A percentile compares a stretch with the other conserved stretches of the same genome.
Conservation (phyloP, 129 eudicot species). For the Gnaphalium uliginosum region DNA sequence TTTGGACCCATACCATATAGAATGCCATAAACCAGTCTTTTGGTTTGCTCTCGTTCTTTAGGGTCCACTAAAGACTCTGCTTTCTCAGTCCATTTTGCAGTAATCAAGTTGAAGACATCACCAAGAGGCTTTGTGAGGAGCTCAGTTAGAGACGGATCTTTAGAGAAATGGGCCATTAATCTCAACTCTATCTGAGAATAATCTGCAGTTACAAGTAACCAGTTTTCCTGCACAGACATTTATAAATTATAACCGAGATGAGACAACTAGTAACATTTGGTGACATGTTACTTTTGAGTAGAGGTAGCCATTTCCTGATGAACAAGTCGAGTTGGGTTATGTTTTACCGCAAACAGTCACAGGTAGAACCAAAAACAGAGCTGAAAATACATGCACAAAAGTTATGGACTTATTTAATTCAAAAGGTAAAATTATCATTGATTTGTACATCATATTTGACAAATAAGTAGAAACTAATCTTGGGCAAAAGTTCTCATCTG, state of each 20-base stretch:
- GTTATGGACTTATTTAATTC: neutral
- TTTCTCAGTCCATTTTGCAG: constrained; percentile 85
- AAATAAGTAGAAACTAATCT: neutral
- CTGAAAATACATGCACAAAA: neutral
- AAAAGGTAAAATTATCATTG: neutral
- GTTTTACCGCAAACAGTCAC: neutral
- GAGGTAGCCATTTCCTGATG: neutral
- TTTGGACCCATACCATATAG: constrained; percentile 93
- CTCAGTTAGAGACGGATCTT: constrained; percentile 69
- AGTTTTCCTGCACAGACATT: constrained; percentile 66
- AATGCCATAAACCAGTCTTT: constrained; percentile 86
- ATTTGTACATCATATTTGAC: neutral
- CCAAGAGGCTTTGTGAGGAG: constrained; percentile 71
- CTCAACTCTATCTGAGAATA: constrained; percentile 97
- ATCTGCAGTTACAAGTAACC: constrained; percentile 95
- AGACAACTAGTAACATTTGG: neutral
- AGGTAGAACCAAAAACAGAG: neutral
- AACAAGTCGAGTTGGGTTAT: neutral
- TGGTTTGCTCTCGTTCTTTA: constrained; percentile 88
- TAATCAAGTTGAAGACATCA: constrained; percentile 86
- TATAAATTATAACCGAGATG: constrained; percentile 18
- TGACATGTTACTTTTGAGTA: neutral
- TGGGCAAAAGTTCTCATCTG: neutral
- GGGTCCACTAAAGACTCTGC: constrained; percentile 56
- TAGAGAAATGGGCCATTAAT: constrained; percentile 96